Percentiles rank a stretch among this genome's conserved stretches.
phyloP scores from a whole-genome alignment of 495 filamentous ascomycete genomes.

The Glutinoglossum americanum region DNA sequence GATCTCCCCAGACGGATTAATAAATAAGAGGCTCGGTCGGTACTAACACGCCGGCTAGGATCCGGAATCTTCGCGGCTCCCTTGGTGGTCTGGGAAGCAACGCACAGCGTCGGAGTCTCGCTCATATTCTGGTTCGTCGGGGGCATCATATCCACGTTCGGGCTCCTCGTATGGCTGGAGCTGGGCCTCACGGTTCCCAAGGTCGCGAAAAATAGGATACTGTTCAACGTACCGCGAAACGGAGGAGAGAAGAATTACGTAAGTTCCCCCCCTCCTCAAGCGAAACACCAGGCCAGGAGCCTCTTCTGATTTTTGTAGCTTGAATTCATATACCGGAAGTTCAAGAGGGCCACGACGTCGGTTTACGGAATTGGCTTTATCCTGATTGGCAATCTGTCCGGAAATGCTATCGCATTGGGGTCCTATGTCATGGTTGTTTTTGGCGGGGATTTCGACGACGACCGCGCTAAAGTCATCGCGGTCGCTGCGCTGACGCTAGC shows the following conservation, averaged over 20 bases:
- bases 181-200: not conserved
- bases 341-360: constrained; percentile 12
- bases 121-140: not conserved
- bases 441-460: not conserved
- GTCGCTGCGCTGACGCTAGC: constrained; percentile 18
- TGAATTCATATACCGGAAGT: not conserved
- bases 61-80: not conserved
- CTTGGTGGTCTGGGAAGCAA: not conserved
- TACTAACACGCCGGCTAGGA: not conserved
- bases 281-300: no score
- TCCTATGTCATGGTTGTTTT: constrained; percentile 11
- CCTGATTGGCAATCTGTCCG: constrained; percentile 26
- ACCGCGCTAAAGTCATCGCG: not conserved
- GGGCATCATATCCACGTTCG: not conserved
- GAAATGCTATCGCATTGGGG: constrained; percentile 26
- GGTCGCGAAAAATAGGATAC: not conserved
- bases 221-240: not conserved
- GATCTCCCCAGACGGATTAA: no score
- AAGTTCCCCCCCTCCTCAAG: not conserved
- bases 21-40: no score
- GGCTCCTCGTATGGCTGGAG: not conserved
- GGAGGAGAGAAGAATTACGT: not conserved
- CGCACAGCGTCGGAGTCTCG: not conserved
- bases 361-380: constrained; percentile 27
- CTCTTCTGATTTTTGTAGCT: not conserved